Percentiles rank a stretch among this genome's conserved stretches.
These are phyloP conservation scores for Monosporascus ibericus DNA, from an alignment of 2,329 filamentous ascomycete species.

Conservation along the genomic window DNA sequence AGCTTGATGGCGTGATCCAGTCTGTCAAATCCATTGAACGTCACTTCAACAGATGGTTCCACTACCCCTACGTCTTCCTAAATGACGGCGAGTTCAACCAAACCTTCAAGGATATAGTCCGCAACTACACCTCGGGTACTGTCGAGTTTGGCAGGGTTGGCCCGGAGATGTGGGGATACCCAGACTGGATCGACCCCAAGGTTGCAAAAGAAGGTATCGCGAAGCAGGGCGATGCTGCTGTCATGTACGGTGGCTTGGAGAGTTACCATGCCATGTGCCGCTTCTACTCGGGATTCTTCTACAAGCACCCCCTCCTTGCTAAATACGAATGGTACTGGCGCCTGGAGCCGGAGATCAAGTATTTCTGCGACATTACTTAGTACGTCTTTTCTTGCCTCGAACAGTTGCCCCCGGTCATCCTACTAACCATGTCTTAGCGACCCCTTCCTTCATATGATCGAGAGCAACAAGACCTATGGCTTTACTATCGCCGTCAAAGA, in stretches of 20 bases:
- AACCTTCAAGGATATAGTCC: slow-evolving; percentile 81
- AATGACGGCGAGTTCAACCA: slow-evolving; percentile 97
- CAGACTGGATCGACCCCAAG: slow-evolving; percentile 91
- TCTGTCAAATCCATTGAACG: slow-evolving; percentile 97
- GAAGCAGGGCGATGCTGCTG: slow-evolving; percentile 92
- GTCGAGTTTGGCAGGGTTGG: slow-evolving; percentile 96
- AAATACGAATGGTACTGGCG: slow-evolving; percentile 99
- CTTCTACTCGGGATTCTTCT: slow-evolving; percentile 98
- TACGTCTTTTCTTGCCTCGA: slow-evolving; percentile 37
- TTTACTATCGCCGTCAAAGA: slow-evolving; percentile 99
- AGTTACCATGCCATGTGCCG: slow-evolving; percentile 99
- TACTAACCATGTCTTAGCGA: slow-evolving; percentile 51
- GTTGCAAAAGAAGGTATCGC: slow-evolving; percentile 93
- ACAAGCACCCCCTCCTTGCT: slow-evolving; percentile 87
- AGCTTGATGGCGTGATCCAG: slow-evolving; percentile 90
- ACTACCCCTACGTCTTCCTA: slow-evolving; percentile 97
- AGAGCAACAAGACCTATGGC: slow-evolving; percentile 93
- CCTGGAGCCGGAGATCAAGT: slow-evolving; percentile 97
- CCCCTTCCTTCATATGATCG: slow-evolving; percentile 91
- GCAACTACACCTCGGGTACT: slow-evolving; percentile 79
- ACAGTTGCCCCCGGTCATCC: background rate
- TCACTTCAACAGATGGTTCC: slow-evolving; percentile 98
- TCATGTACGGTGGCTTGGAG: slow-evolving; percentile 99
- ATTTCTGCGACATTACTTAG: slow-evolving; percentile 99
- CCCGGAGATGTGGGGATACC: slow-evolving; percentile 88